phyloP scores from a whole-genome alignment of 208 protist species.

The Trypanosoma rangeli region DNA sequence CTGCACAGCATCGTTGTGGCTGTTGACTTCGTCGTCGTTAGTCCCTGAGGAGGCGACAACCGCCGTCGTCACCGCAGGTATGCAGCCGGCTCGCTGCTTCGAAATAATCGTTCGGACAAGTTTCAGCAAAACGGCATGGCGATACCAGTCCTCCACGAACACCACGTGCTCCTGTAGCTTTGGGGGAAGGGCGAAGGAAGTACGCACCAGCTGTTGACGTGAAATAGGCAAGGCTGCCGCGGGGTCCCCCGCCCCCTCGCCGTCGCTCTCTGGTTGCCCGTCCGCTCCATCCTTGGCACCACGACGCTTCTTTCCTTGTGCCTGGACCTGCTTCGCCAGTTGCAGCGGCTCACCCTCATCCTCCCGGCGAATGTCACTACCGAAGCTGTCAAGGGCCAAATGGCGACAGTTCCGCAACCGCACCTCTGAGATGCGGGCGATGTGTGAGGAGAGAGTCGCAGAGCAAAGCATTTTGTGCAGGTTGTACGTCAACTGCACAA shows the following conservation, averaged over 20 bases:
- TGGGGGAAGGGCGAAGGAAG: slow-evolving; percentile 80
- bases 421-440: slow-evolving; percentile 80
- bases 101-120: slow-evolving; percentile 56
- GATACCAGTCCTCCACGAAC: slow-evolving; percentile 80
- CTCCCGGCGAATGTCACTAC: slow-evolving; percentile 38
- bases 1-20: neutral
- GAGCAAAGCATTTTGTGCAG: slow-evolving; percentile 90
- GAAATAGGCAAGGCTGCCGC: slow-evolving; percentile 15
- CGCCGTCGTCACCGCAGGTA: slow-evolving; percentile 2
- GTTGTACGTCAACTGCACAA: slow-evolving; percentile 30
- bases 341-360: slow-evolving; percentile 35
- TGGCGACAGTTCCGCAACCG: slow-evolving; percentile 84
- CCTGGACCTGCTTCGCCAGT: neutral
- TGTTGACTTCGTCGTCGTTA: slow-evolving; percentile 7
- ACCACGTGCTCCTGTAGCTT: slow-evolving; percentile 83
- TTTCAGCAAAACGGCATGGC: slow-evolving; percentile 85
- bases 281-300: slow-evolving; percentile 1
- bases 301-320: slow-evolving; percentile 19
- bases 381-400: slow-evolving; percentile 77
- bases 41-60: neutral
- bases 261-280: neutral
- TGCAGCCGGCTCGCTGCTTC: slow-evolving; percentile 12
- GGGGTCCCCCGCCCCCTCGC: slow-evolving; percentile 8
- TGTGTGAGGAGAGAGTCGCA: slow-evolving; percentile 87
- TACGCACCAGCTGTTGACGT: slow-evolving; percentile 32